phyloP scores from a whole-genome alignment of 2,329 filamentous ascomycete genomes.

The Rosellinia necatrix region DNA sequence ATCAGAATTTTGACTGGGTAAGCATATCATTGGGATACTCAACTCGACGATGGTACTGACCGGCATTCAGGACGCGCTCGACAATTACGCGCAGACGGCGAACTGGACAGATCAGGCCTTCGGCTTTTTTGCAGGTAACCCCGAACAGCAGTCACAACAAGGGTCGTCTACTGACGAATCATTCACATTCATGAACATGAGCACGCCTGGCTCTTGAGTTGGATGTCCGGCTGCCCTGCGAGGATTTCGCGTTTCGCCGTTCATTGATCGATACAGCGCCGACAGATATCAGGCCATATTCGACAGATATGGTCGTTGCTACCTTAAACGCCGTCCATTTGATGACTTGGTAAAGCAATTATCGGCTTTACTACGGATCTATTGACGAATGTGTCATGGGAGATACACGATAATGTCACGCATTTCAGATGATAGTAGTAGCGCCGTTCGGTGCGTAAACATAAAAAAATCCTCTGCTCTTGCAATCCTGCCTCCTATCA shows the following conservation, averaged over 20 bases:
- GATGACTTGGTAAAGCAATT: background rate
- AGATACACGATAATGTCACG: constrained; percentile 10
- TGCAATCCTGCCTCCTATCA: background rate
- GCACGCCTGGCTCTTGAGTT: constrained; percentile 31
- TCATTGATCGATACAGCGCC: background rate
- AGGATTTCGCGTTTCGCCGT: background rate
- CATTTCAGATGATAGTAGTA: constrained; percentile 12
- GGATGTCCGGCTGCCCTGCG: background rate
- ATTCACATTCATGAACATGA: constrained; percentile 38
- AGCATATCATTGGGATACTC: constrained; percentile 32
- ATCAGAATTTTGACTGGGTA: constrained; percentile 64
- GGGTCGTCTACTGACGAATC: constrained; percentile 38
- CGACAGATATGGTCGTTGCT: background rate
- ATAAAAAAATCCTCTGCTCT: constrained; percentile 22
- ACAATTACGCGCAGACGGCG: constrained; percentile 61
- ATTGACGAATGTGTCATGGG: background rate
- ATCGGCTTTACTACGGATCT: constrained; percentile 20
- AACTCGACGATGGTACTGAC: constrained; percentile 34
- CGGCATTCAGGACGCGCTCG: constrained; percentile 54
- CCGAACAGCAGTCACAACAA: constrained; percentile 38
- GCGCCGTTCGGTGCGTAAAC: constrained; percentile 2
- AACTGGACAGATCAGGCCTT: constrained; percentile 59
- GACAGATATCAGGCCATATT: background rate
- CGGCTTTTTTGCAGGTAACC: constrained; percentile 51
- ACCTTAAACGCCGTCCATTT: background rate